Base-by-base conservation (phyloP, 306 rosid genomes). In the Datisca glomerata region DNA sequence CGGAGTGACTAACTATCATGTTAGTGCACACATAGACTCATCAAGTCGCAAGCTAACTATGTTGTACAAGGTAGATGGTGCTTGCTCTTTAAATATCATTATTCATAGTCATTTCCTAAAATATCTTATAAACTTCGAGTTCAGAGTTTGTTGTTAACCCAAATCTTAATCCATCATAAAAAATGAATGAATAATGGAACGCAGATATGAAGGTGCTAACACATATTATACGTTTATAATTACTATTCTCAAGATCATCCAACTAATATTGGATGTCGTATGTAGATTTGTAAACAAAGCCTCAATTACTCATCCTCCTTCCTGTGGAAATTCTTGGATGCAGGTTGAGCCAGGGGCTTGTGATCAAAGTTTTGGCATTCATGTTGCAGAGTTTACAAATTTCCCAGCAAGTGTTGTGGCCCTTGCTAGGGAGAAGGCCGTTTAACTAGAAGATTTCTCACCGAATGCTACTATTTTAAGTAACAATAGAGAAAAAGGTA, bases 301-400 rank as follows among this genome's bases (percentile, higher is more conserved):
- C 46, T 36, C 57, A 25, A 47, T 27, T 29, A 16, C 40, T 52
- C 41, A 33, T 47, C 51, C 6, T 45, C 51, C 27, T 51, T 53
- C 43, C 5, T 24, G 28, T 45, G 43, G n/a, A 59, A 28, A 28
- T 28, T 28, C 1, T 12, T 2, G 7, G 2, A 28, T 66, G 43
- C 76, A 89, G 98, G 98, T 89, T 6, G 95, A 89, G 63, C 86
- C 91, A 50, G 91, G 98, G 59, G 84, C 98, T 55, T 89, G 95
- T 59, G 98, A 89, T 71, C 95, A 89, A 78, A 84, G 98, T 73
- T 89, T 89, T 18, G 95, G 98, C 19, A 89, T 89, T 60, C 98
- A 89, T 51, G 98, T 89, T 41, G 93, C 97, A 20, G 97, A 89
- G 60, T 89, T 89, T 50, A 95, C 97, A 41, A 89, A 83, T 54